Evolutionary conservation across 169 alveolate genomes (phyloP), one percentile per base, ranked within the genome.

Genomic region (Eimeria falciformis): DNA sequence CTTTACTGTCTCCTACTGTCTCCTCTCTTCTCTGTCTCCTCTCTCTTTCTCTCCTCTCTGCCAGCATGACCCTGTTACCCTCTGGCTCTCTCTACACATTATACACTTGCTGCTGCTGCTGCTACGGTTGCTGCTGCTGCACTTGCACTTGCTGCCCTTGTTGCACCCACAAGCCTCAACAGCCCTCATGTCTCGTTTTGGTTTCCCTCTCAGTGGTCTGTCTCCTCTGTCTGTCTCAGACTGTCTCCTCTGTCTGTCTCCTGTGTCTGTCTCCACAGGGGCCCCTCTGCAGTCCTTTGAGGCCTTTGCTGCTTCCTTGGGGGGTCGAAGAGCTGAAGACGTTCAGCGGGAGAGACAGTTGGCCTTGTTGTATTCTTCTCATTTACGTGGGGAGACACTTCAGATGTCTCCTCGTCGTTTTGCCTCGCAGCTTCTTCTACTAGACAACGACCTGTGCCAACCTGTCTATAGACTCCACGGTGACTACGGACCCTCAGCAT

Each of bases 361-460:
- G 3, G 43, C 73, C 1, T 27, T 62, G n/a, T 23, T 62, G 73
- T 62, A 62, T 62, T 17, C 73, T 17, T 62, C 73, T 17, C 6
- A 62, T n/a, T 23, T 12, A 3, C 23, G 73, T 12, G 73, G 73
- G 23, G 73, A 62, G 29, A 53, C 65, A 17, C 65, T 53, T 53
- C 65, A 53, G 65, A 2, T 17, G 65, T 21, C 73, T 7, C 40
- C 73, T 18, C 14, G 14, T 3, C 73, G 29, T 18, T n/a, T 62
- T 27, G 14, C 37, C 40, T 7, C n/a, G 0, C 40, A 62, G 14
- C 33, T 62, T 0, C 73, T 62, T 62, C 73, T 62, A 7, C 3
- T 12, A 12, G 45, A 82, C 79, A 82, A 82, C 47, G 91, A 82
- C 62, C 77, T 23, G 65, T 82, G 91, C 79, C 91, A 82, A 65